Base-by-base conservation (phyloP, 495 filamentous ascomycete species). In the Hyaloscypha variabilis region DNA sequence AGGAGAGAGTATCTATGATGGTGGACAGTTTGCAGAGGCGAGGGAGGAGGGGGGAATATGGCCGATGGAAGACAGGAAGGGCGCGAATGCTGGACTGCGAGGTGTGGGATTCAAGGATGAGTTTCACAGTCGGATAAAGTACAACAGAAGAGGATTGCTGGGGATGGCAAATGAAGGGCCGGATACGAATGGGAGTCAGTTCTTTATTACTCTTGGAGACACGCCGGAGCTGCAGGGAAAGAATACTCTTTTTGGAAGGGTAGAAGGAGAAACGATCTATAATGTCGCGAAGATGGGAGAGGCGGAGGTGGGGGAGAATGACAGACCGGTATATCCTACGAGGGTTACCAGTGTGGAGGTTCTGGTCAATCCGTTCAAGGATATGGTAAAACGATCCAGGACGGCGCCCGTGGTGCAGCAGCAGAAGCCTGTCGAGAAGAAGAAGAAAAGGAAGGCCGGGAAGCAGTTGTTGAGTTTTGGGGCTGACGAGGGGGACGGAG, bases 251-350 rank as follows among this genome's bases (percentile, higher is more conserved):
- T 98, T 99, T 79, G 95, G 95, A 52, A 83, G 96, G 61, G 82
- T 99, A 60, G 93, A 90, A 49, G 95, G 95, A 5, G 93, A 97
- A 63, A 97, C 93, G 60, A 93, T 99, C 56, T 99, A 93, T 76
- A 98, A 97, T 74, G 75, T 99, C 66, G 85, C 95, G 72, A 92
- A 92, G 77, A 97, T 97, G 79, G 93, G 89, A 11, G 93, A 97
- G 71, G 86, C 85, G 8, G 95, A 98, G 73, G 78, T 94, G 23
- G 96, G 97, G 70, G 77, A 92, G 25, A 83, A 87, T 59, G 95
- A 98, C 64, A 85, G 91, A 67, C 94, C 94, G 29, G 71, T 97
- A 19, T 99, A 97, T 76, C 91, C 94, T 4, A 83, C 91, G 28
- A 93, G 87, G 74, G 86, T 99, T 60, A 90, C 87, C 0, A 82